Conservation (phyloP, 345 rosid species). For the Limnanthes douglasii region DNA sequence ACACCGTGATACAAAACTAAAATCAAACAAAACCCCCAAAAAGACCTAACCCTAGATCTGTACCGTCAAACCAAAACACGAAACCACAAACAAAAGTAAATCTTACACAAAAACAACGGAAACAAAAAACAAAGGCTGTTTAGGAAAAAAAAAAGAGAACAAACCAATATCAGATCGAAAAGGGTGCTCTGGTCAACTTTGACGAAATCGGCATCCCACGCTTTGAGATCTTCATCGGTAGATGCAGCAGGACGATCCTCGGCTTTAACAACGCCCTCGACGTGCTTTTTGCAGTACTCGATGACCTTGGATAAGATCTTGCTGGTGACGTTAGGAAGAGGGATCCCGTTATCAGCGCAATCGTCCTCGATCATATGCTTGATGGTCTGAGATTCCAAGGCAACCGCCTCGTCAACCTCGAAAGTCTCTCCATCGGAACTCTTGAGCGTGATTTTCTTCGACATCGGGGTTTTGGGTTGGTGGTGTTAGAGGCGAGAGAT, state of each 20-base stretch:
- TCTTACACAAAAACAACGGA: background rate
- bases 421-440: constrained; percentile 58
- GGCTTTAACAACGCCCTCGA: constrained; percentile 21
- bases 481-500: constrained; percentile 3
- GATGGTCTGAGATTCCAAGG: constrained; percentile 45
- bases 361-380: constrained; percentile 56
- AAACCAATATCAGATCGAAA: constrained; percentile 42
- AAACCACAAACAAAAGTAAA: background rate
- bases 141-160: background rate
- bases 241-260: constrained; percentile 12
- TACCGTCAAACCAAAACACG: background rate
- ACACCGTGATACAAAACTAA: no score
- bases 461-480: constrained; percentile 14
- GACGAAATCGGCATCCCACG: constrained; percentile 37
- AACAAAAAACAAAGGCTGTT: background rate
- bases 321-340: constrained; percentile 54
- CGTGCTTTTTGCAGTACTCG: constrained; percentile 75
- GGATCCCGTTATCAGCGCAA: constrained; percentile 45
- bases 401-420: constrained; percentile 54
- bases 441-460: constrained; percentile 30
- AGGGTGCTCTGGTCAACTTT: constrained; percentile 37
- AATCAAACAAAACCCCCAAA: background rate
- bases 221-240: constrained; percentile 15
- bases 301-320: constrained; percentile 67
- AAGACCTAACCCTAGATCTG: background rate